phyloP scores from a whole-genome alignment of 208 protist species.

The Endotrypanum monterogeii region DNA sequence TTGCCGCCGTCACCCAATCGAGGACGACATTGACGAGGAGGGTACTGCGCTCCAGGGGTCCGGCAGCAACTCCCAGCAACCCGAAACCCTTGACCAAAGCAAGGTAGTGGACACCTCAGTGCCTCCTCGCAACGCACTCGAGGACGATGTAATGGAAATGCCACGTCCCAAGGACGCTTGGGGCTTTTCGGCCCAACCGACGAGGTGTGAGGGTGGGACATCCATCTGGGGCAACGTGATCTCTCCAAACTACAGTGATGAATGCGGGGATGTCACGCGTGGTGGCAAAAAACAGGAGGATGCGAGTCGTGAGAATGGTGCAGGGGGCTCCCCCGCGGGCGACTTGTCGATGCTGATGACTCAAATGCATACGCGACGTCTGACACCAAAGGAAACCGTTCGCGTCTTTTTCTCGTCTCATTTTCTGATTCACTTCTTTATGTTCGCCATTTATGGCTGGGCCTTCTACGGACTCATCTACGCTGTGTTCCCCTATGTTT shows the following conservation, averaged over 20 bases:
- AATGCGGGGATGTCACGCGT: neutral
- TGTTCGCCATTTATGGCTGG: slow-evolving; percentile 78
- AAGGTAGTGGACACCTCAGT: neutral
- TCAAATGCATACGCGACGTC: slow-evolving; percentile 50
- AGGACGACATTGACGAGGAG: slow-evolving; percentile 31
- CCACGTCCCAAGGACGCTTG: neutral
- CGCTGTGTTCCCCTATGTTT: slow-evolving; percentile 70
- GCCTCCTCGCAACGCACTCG: neutral
- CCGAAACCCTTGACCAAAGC: neutral
- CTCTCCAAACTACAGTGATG: neutral
- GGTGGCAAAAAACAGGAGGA: neutral
- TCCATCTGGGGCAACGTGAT: neutral
- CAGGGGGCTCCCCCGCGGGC: neutral
- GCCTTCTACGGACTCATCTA: slow-evolving; percentile 86
- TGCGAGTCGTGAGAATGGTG: neutral
- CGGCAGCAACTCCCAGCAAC: neutral
- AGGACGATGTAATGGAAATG: neutral
- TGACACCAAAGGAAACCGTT: slow-evolving; percentile 48
- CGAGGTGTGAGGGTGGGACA: neutral
- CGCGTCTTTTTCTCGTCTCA: slow-evolving; percentile 44
- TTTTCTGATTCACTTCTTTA: slow-evolving; percentile 80
- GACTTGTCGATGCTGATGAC: slow-evolving; percentile 33
- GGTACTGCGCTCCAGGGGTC: neutral
- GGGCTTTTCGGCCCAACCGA: neutral
- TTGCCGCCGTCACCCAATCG: slow-evolving; percentile 47